A percentile compares a stretch with the other conserved stretches of the same genome.
Evolutionary conservation across 305 asterid genomes (phyloP).

Genomic region (Fraxinus latifolia): DNA sequence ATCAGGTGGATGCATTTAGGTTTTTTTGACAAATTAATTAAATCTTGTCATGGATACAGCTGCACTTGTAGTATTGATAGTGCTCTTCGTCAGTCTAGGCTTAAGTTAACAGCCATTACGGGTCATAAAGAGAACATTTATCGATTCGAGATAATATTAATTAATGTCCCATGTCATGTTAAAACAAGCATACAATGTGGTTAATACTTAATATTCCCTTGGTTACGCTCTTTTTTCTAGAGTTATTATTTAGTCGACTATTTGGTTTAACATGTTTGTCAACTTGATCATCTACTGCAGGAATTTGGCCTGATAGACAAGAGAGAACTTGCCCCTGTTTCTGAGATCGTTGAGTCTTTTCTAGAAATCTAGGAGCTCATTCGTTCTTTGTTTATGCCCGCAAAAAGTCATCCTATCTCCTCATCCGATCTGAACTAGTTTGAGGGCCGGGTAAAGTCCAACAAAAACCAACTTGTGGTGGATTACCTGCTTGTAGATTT

Average conservation of each 20-base stretch:
- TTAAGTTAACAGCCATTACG: too few relatives aligned
- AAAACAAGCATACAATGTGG: too few relatives aligned
- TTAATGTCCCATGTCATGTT: too few relatives aligned
- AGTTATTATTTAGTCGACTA: not conserved
- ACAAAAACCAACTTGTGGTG: not conserved
- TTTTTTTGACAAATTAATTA: too few relatives aligned
- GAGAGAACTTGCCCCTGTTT: conserved; percentile 55
- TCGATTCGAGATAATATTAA: too few relatives aligned
- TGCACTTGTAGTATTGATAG: too few relatives aligned
- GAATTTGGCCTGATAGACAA: conserved; percentile 49
- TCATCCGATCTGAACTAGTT: not conserved
- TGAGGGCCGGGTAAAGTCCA: not conserved
- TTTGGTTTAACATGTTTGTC: not conserved
- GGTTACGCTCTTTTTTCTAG: too few relatives aligned
- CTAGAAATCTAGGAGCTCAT: not conserved
- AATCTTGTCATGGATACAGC: too few relatives aligned
- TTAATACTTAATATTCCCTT: too few relatives aligned
- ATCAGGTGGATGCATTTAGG: too few relatives aligned
- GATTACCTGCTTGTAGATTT: not conserved
- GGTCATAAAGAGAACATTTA: too few relatives aligned
- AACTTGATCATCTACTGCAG: conserved; percentile 33
- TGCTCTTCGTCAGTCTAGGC: too few relatives aligned
- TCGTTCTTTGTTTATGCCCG: not conserved
- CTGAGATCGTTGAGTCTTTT: conserved; percentile 43
- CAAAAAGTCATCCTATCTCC: not conserved